phyloP scores from a whole-genome alignment of 495 filamentous ascomycete genomes.

The Podospora pseudopauciseta region DNA sequence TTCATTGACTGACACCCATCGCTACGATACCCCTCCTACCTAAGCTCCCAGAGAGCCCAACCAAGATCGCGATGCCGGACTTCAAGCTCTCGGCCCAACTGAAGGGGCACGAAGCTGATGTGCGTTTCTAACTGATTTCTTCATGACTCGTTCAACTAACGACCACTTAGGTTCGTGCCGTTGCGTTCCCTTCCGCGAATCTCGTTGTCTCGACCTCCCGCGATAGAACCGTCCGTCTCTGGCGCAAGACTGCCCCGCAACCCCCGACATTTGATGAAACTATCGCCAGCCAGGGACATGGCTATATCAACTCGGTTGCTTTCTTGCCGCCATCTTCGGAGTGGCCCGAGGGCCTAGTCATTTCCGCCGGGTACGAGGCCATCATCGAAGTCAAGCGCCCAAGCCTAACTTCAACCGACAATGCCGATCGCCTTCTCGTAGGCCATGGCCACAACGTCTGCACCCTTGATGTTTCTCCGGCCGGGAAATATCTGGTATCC shows the following conservation, averaged over 20 bases:
- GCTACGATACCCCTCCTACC: slow-evolving; percentile 8
- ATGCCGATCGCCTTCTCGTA: slow-evolving; percentile 79
- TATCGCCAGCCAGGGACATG: slow-evolving; percentile 68
- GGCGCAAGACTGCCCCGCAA: slow-evolving; percentile 58
- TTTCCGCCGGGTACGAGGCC: slow-evolving; percentile 83
- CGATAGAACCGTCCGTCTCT: slow-evolving; percentile 84
- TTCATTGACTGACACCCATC: background rate
- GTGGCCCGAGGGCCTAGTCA: slow-evolving; percentile 74
- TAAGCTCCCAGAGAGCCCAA: background rate
- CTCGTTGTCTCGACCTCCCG: slow-evolving; percentile 79
- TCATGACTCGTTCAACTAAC: slow-evolving; percentile 19
- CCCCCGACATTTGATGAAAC: slow-evolving; percentile 72
- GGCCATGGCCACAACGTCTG: slow-evolving; percentile 88
- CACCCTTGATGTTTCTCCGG: slow-evolving; percentile 70
- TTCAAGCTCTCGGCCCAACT: slow-evolving; percentile 84
- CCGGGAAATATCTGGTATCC: slow-evolving; percentile 72
- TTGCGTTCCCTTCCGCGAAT: slow-evolving; percentile 72
- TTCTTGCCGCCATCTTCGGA: slow-evolving; percentile 67
- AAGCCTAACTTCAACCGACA: slow-evolving; percentile 55
- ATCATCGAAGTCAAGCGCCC: slow-evolving; percentile 88
- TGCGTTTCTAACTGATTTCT: slow-evolving; percentile 43
- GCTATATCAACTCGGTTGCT: slow-evolving; percentile 81
- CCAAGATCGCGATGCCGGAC: slow-evolving; percentile 38
- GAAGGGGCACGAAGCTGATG: slow-evolving; percentile 78
- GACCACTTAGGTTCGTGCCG: slow-evolving; percentile 70